Conservation (phyloP, 2,329 filamentous ascomycete species). For the Pseudopithomyces chartarum region DNA sequence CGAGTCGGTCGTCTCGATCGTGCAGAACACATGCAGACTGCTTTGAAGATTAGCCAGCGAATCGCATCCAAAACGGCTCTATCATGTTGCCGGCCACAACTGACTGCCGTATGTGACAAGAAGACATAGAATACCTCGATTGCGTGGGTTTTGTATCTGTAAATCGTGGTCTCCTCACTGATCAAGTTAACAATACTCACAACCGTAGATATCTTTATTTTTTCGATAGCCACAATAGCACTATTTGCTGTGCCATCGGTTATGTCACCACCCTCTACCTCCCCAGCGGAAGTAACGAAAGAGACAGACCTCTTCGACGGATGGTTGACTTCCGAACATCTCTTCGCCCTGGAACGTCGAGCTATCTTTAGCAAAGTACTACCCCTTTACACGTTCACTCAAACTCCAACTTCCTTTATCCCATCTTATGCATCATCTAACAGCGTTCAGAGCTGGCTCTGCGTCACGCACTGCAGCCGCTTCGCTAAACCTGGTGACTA, state of each 20-base stretch:
- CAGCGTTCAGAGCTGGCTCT: slow-evolving; percentile 36
- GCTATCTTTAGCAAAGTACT: slow-evolving; percentile 55
- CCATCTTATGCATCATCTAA: neutral
- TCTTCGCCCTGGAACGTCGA: slow-evolving; percentile 52
- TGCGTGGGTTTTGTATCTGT: neutral
- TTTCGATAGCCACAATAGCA: slow-evolving; percentile 6
- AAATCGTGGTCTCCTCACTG: neutral
- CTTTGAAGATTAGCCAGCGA: neutral
- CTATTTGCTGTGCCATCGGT: slow-evolving; percentile 14
- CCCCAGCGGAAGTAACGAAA: slow-evolving; percentile 38
- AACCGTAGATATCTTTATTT: neutral
- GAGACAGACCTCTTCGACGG: slow-evolving; percentile 47
- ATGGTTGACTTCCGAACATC: slow-evolving; percentile 41
- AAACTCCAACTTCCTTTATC: neutral
- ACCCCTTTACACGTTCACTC: neutral
- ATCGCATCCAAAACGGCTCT: neutral
- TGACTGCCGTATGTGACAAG: neutral
- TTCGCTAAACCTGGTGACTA: slow-evolving; percentile 46
- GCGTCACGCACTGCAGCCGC: slow-evolving; percentile 41
- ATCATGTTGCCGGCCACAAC: neutral
- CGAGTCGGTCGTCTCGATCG: neutral
- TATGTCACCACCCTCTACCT: neutral
- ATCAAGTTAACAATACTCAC: neutral
- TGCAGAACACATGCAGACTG: neutral
- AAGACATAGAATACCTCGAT: neutral